A percentile compares a stretch with the other conserved stretches of the same genome.
phyloP scores from a whole-genome alignment of 306 rosid genomes.

The Fragaria iinumae region DNA sequence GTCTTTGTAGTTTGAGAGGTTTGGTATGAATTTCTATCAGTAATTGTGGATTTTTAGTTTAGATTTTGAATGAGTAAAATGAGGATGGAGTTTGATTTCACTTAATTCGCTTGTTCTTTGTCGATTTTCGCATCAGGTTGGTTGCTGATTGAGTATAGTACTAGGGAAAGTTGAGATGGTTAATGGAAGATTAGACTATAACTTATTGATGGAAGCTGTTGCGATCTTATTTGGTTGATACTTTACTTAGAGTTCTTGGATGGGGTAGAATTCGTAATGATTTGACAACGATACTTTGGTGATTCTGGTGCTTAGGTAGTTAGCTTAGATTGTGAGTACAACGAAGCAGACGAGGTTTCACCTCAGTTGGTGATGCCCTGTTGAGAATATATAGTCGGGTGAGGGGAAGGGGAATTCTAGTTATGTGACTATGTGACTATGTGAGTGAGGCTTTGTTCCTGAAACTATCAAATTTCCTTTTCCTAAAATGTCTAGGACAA shows the following conservation, averaged over 20 bases:
- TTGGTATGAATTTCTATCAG: not conserved
- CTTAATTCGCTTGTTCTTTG: not conserved
- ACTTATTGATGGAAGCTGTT: not conserved
- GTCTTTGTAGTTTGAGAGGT: not conserved
- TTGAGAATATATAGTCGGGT: not conserved
- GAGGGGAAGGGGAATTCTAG: not conserved
- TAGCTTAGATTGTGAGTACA: too few species aligned
- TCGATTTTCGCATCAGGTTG: not conserved
- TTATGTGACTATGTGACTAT: not conserved
- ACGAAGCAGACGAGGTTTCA: not conserved
- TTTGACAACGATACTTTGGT: not conserved
- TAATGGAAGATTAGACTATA: too few species aligned
- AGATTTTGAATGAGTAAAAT: not conserved
- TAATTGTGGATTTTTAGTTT: not conserved
- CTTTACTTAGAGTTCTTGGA: not conserved
- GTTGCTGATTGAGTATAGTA: not conserved
- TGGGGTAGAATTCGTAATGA: not conserved
- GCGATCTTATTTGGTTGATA: too few species aligned
- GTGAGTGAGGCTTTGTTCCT: not conserved
- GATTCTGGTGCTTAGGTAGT: not conserved
- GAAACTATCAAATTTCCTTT: not conserved
- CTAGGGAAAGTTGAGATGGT: not conserved
- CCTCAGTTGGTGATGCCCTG: not conserved
- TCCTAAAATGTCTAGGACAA: not conserved
- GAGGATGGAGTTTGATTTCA: not conserved